Conservation (phyloP, 441 rosid species). For the Dalechampia spathulata region DNA sequence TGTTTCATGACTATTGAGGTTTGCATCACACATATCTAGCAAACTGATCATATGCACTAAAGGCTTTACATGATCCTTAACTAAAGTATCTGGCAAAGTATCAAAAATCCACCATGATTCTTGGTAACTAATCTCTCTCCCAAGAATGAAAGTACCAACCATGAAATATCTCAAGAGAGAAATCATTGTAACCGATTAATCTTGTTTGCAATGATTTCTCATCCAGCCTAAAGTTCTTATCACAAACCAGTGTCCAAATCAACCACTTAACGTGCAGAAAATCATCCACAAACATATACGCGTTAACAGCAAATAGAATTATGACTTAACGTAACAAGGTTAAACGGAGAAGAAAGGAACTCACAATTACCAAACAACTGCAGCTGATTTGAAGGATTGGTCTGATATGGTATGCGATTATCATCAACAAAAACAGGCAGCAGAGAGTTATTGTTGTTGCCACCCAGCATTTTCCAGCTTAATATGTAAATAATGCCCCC, state of each 20-base stretch:
- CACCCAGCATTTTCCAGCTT: slow-evolving; percentile 49
- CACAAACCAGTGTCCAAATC: neutral
- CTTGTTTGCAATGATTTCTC: neutral
- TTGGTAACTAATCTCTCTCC: neutral
- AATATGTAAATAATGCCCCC: slow-evolving; percentile 10
- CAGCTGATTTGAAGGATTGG: slow-evolving; percentile 52
- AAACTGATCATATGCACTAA: neutral
- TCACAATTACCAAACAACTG: slow-evolving; percentile 63
- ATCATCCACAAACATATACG: neutral
- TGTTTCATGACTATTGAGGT: neutral
- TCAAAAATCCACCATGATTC: neutral
- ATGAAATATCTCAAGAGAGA: neutral
- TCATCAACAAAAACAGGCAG: slow-evolving; percentile 46
- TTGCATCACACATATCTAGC: neutral
- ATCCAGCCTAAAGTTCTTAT: neutral
- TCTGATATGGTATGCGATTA: slow-evolving; percentile 48
- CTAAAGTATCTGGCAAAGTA: no score
- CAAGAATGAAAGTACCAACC: neutral
- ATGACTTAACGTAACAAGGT: neutral
- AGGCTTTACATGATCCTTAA: no score
- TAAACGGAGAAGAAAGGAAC: slow-evolving; percentile 5
- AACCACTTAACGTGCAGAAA: neutral
- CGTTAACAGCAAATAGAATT: neutral
- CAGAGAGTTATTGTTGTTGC: slow-evolving; percentile 42
- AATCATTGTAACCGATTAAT: neutral